Evolutionary conservation across 768 basidiomycete species (phyloP).

Genomic region (Tricholoma sp.): DNA sequence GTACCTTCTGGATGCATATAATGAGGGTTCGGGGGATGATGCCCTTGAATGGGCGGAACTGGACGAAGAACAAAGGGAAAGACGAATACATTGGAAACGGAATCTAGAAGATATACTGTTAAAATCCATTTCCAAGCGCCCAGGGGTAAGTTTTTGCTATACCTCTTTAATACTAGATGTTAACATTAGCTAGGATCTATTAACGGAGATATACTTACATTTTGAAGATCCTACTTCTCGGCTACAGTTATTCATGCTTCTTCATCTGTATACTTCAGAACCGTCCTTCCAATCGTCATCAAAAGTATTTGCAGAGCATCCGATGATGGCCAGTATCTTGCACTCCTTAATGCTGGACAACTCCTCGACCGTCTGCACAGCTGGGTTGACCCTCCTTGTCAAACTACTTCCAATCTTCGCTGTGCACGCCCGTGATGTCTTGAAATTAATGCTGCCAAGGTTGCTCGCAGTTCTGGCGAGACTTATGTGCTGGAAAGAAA

Average conservation of each 20-base stretch:
- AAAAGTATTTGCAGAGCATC: constrained; percentile 50
- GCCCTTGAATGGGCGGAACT: constrained; percentile 70
- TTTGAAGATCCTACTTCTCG: constrained; percentile 58
- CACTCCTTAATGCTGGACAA: constrained; percentile 68
- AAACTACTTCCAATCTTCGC: constrained; percentile 76
- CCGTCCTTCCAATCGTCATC: constrained; percentile 46
- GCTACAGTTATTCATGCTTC: constrained; percentile 63
- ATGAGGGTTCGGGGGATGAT: constrained; percentile 70
- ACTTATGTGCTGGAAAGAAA: constrained; percentile 70
- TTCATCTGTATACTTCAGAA: constrained; percentile 57
- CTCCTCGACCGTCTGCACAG: constrained; percentile 65
- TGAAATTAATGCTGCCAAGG: constrained; percentile 58
- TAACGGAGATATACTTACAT: constrained; percentile 60
- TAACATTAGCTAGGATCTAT: constrained; percentile 50
- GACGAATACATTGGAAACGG: constrained; percentile 63
- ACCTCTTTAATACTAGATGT: constrained; percentile 1
- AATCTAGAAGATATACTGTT: constrained; percentile 77
- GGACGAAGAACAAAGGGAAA: constrained; percentile 55
- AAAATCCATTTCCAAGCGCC: constrained; percentile 54
- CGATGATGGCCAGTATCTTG: constrained; percentile 60
- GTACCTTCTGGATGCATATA: constrained; percentile 72
- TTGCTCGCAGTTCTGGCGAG: constrained; percentile 66
- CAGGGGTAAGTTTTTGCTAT: constrained; percentile 41
- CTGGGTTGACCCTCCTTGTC: constrained; percentile 57
- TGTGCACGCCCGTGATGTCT: constrained; percentile 48